Evolutionary conservation across 345 rosid genomes (phyloP), one percentile per base, ranked within the genome.

Genomic region (Eucalyptus erythrocorys): DNA sequence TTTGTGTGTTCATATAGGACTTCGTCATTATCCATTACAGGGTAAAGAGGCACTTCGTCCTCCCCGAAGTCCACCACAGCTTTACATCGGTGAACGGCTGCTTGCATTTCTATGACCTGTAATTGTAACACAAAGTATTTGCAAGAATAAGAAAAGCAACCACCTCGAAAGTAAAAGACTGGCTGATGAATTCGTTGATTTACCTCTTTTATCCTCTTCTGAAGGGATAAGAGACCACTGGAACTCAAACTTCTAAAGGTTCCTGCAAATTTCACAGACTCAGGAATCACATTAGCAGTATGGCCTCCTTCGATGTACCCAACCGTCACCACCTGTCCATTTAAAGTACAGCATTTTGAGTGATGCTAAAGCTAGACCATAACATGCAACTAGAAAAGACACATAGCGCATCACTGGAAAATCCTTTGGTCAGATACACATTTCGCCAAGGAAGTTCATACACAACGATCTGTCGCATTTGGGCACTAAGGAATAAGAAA

Each of bases 281-380:
- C 92, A 0, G 96, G 98, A 87, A 93, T 94, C 85, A 95, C 94
- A 47, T 95, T 96, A 71, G 86, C 89, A 24, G 95, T 93, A 85
- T 92, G 90, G 59, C 96, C 98, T 51, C 97, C 98, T 80, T 92
- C 92, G 13, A 95, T 91, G 85, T 90, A 92, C 61, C 96, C 97
- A 37, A 96, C 95, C 0, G 96, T 93, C 85, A 95, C 94, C 89
- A 95, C 95, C 96, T 94, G 86, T 26, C 71, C 32, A 37, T 66
- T 82, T 81, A 42, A 89, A 68, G 47, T 61, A n/a, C 5, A 34
- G 9, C 10, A 13, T 37, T 45, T n/a, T 32, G n/a, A 55, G 42
- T n/a, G 84, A 82, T n/a, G 40, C 40, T 7, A 30, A n/a, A 16
- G 57, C 87, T 85, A 15, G 22, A 85, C 27, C 37, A 85, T 30